Evolutionary conservation across 345 rosid species (phyloP).

Genomic region (Excoecaria cochinchinensis): DNA sequence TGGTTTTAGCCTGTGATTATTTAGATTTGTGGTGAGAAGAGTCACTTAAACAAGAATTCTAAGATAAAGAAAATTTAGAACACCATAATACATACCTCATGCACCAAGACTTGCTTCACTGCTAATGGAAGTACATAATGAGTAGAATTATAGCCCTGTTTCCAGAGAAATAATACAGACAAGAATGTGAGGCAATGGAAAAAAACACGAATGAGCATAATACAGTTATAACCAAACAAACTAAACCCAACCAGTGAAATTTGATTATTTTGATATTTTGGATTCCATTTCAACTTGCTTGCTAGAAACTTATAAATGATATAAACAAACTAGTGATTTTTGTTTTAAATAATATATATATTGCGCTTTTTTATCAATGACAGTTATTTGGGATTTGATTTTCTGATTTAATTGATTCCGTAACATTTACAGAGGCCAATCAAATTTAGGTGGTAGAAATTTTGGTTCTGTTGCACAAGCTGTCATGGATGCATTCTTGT

Average conservation of each 20-base stretch:
- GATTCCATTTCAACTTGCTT: background rate
- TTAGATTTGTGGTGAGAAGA: background rate
- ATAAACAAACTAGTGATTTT: background rate
- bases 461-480: background rate
- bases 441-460: background rate
- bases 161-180: constrained; percentile 23
- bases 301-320: background rate
- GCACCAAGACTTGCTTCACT: constrained; percentile 81
- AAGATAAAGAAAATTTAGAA: background rate
- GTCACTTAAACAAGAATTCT: background rate
- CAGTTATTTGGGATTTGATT: background rate
- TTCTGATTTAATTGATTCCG: background rate
- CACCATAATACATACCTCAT: constrained; percentile 58
- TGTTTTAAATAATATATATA: background rate
- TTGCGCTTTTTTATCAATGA: background rate
- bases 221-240: background rate
- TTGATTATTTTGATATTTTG: background rate
- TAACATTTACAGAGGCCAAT: background rate
- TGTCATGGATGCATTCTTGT: no score
- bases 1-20: background rate
- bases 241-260: background rate
- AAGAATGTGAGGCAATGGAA: constrained; percentile 11
- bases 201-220: background rate
- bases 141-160: constrained; percentile 58
- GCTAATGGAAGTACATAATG: constrained; percentile 64